Base-by-base conservation (phyloP, 2,329 filamentous ascomycete species). In the Xylaria sp. region DNA sequence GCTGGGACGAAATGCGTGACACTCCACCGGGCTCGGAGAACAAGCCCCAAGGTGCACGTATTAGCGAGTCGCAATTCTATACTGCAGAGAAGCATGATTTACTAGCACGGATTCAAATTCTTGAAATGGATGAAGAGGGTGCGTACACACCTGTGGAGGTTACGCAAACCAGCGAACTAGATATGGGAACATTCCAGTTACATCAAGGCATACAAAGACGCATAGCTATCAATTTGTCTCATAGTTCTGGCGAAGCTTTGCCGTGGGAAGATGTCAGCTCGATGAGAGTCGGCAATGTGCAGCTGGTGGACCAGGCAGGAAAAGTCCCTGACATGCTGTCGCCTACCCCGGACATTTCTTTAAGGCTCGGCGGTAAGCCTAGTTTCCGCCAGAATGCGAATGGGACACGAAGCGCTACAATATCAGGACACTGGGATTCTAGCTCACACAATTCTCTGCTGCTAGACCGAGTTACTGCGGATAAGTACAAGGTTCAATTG, bases 1-100 rank as follows among this genome's bases (percentile, higher is more conserved):
- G 95, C 78, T 99, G 95, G 95, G 95, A 99, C 74, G 95, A 98
- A 72, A 97, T 99, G 89, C 89, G 94, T 61, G 94, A 99, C 76
- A 85, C 86, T 17, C 82, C 88, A 52, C 83, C 84, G 2, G 84
- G 86, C 65, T 84, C 85, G 17, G 83, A 84, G 58, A 80, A 81
- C 43, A 83, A 80, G 60, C 75, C 80, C 4, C 86, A 84, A 64
- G 84, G 82, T 43, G 84, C 91, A 23, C 86, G 95, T 11, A 89
- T 99, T 67, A 89, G 92, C 12, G 95, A 99, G 76, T 90, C 91
- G 0, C 94, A 99, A 69, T 99, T 96, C 74, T 96, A 90, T 71
- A 92, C 89, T 0, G 92, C 97, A 75, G 95, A 98, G 74, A 90
- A 93, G 69, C 94, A 99, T 74, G 95, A 99, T 75, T 83, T 99